Conservation (phyloP, 73 alveolate genomes). For the Tetrahymena malaccensis region DNA sequence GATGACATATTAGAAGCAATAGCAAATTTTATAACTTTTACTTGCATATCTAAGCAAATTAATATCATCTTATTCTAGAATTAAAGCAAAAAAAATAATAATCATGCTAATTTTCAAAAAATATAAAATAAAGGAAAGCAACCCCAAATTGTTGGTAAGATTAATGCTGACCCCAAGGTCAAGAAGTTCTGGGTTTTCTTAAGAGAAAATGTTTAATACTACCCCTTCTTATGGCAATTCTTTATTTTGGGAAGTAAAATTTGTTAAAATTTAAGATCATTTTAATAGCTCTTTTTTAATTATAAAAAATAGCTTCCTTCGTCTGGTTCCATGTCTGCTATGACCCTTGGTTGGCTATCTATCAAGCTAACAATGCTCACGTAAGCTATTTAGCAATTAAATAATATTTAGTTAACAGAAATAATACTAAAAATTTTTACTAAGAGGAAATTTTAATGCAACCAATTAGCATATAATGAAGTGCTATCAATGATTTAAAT, state of each 20-base stretch:
- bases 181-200: conserved; percentile 33
- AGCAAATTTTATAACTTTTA: not conserved
- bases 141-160: conserved; percentile 28
- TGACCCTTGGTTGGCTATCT: not conserved
- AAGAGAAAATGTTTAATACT: conserved; percentile 9
- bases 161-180: conserved; percentile 23
- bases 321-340: not conserved
- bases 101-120: not conserved
- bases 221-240: conserved; percentile 36
- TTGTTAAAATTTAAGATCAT: not conserved
- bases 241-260: conserved; percentile 30
- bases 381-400: not conserved
- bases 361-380: not conserved
- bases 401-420: not conserved
- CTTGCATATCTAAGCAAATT: not conserved
- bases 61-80: not conserved
- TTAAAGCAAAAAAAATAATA: not conserved
- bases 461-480: not conserved
- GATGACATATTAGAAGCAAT: not conserved
- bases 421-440: not conserved
- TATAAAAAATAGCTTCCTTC: not conserved
- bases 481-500: not conserved
- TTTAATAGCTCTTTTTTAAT: not conserved
- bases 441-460: not conserved
- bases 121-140: not conserved